Base-by-base conservation (phyloP, 73 alveolate species). In the Paramecium bursaria region DNA sequence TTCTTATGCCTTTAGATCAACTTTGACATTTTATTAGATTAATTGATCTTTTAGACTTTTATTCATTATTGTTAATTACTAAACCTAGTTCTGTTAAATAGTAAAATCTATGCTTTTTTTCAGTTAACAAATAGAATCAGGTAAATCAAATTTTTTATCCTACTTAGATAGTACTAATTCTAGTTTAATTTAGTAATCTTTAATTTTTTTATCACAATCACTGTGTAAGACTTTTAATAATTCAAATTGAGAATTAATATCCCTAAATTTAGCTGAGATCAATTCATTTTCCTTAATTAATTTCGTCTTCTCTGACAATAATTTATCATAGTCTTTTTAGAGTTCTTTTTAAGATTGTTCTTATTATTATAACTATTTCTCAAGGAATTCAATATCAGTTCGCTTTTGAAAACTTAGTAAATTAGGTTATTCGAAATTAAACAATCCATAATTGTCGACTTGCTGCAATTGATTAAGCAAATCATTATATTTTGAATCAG, bases 1-100 rank as follows among this genome's bases (percentile, higher is more conserved):
- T 67, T 67, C 82, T 67, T 67, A 14, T 13, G 82, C 82, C 17
- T 44, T 15, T 4, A 21, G 17, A 35, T 67, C 57, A 7, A 67
- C 35, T 2, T 35, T 11, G n/a, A 39, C 23, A 15, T 31, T 67
- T 44, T 67, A 67, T 67, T 39, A 21, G 21, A 67, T 67, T 14
- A 67, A 14, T 19, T 67, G 11, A 10, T 67, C 82, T 42, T 67
- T 67, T 3, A 67, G 55, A 15, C 60, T 39, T 19, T 67, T 6
- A 67, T 67, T 67, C 13, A 39, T 21, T 19, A 39, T 19, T 67
- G 44, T 7, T 67, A 67, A 42, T 42, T 67, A 42, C 21, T 67
- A 42, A 6, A 67, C n/a, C 10, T 39, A 3, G 44, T 27, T 30
- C 10, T 67, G 33, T 15, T 67, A 53, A 2, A 25, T 5, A 21